Percentiles rank a stretch among this genome's conserved stretches.
Conservation (phyloP, 2,329 filamentous ascomycete species). For the Calonectria honghensis region DNA sequence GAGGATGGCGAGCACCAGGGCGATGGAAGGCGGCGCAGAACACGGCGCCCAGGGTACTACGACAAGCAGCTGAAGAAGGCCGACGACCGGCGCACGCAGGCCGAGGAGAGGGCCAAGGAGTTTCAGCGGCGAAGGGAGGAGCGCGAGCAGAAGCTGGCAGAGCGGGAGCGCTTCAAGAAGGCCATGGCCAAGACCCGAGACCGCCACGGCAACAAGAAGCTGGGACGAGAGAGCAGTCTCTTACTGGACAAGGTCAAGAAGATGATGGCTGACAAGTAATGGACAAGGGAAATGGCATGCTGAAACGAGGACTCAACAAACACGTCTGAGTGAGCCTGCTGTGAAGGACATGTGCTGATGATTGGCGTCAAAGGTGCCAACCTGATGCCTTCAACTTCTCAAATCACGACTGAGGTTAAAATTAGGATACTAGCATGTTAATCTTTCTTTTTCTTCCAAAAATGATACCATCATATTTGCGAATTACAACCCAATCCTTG, state of each 20-base stretch:
- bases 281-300: not conserved
- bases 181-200: conserved; percentile 85
- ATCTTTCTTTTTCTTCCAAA: conserved; percentile 10
- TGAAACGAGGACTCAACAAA: not conserved
- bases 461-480: conserved; percentile 27
- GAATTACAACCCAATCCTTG: not conserved
- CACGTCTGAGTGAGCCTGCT: conserved; percentile 4
- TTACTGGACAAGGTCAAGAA: conserved; percentile 86
- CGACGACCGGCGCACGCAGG: conserved; percentile 64
- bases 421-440: not conserved
- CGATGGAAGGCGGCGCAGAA: conserved; percentile 60
- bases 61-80: conserved; percentile 76
- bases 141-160: conserved; percentile 78
- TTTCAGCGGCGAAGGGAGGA: conserved; percentile 73
- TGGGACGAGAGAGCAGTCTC: conserved; percentile 87
- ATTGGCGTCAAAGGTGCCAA: not conserved
- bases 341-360: not conserved
- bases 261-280: conserved; percentile 72
- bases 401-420: not conserved
- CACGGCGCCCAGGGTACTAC: conserved; percentile 74
- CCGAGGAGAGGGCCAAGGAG: conserved; percentile 66
- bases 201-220: conserved; percentile 84
- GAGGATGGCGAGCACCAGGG: conserved; percentile 43
- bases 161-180: conserved; percentile 78
- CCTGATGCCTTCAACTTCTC: not conserved